phyloP scores from a whole-genome alignment of 2,329 filamentous ascomycete genomes.

The Fusarium dimerum region DNA sequence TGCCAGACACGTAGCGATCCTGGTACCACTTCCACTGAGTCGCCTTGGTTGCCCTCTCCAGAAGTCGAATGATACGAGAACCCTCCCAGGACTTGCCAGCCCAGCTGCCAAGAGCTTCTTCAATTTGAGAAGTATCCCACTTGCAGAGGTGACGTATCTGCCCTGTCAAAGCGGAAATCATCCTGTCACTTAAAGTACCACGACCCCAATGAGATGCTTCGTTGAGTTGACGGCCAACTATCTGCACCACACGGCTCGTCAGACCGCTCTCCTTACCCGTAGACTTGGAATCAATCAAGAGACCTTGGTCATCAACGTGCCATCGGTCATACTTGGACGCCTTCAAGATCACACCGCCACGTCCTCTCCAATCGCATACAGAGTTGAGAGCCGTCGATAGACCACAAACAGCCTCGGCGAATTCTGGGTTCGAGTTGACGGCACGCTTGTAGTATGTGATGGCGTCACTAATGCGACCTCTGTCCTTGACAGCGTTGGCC shows the following conservation, averaged over 20 bases:
- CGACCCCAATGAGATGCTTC: slow-evolving; percentile 87
- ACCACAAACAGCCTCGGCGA: slow-evolving; percentile 95
- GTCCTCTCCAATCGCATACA: slow-evolving; percentile 90
- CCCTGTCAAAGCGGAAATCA: slow-evolving; percentile 51
- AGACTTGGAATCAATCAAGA: slow-evolving; percentile 72
- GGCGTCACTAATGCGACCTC: slow-evolving; percentile 87
- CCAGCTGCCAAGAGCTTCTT: slow-evolving; percentile 58
- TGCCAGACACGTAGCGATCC: slow-evolving; percentile 69
- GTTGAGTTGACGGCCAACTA: slow-evolving; percentile 82
- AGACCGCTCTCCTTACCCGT: slow-evolving; percentile 70
- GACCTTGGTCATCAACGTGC: slow-evolving; percentile 86
- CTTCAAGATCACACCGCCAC: slow-evolving; percentile 80
- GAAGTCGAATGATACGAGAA: slow-evolving; percentile 75
- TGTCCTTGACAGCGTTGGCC: slow-evolving; percentile 96
- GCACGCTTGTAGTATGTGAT: slow-evolving; percentile 90
- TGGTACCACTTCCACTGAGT: slow-evolving; percentile 86
- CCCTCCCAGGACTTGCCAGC: slow-evolving; percentile 82
- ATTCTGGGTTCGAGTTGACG: slow-evolving; percentile 88
- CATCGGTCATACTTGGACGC: slow-evolving; percentile 79
- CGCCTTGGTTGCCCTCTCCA: slow-evolving; percentile 80
- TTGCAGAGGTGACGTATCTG: slow-evolving; percentile 46
- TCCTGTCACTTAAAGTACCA: slow-evolving; percentile 62
- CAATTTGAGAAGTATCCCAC: slow-evolving; percentile 38
- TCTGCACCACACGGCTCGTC: slow-evolving; percentile 86
- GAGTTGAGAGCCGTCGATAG: slow-evolving; percentile 94